Conservation (phyloP, 176 grass and related monocot genomes). For the Musa acuminata region DNA sequence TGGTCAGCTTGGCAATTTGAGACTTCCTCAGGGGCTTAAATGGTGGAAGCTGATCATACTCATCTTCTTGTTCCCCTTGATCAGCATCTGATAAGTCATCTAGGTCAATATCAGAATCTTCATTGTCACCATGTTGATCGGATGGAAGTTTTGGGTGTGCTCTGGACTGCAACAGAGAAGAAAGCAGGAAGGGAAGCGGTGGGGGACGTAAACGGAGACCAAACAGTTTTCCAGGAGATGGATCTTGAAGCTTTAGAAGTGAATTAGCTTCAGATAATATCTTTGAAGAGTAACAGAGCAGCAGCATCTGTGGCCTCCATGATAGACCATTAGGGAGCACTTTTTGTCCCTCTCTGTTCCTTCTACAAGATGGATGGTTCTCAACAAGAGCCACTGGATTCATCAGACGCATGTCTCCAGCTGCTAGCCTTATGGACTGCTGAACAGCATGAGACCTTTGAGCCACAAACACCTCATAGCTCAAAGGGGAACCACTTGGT, state of each 20-base stretch:
- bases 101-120: constrained; percentile 60
- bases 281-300: constrained; percentile 91
- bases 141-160: constrained; percentile 56
- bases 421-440: constrained; percentile 60
- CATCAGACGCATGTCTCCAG: constrained; percentile 88
- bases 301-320: constrained; percentile 77
- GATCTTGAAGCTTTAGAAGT: constrained; percentile 76
- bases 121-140: constrained; percentile 55
- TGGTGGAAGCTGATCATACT: constrained; percentile 87
- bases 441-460: constrained; percentile 89
- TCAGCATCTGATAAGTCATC: constrained; percentile 76
- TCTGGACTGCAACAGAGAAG: constrained; percentile 72
- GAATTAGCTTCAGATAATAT: constrained; percentile 85
- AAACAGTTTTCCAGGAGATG: constrained; percentile 57
- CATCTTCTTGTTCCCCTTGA: constrained; percentile 43
- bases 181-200: constrained; percentile 66
- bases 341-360: constrained; percentile 59
- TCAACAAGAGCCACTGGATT: constrained; percentile 85
- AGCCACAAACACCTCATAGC: constrained; percentile 80
- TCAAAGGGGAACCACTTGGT: constrained; percentile 57
- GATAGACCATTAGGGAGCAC: constrained; percentile 74
- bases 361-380: constrained; percentile 85
- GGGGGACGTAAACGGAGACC: constrained; percentile 49
- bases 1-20: constrained; percentile 72
- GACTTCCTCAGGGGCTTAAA: constrained; percentile 86